These are phyloP conservation scores for Nannizzia gypsea DNA, from an alignment of 2,329 filamentous ascomycete genomes.

Conservation along the genomic window DNA sequence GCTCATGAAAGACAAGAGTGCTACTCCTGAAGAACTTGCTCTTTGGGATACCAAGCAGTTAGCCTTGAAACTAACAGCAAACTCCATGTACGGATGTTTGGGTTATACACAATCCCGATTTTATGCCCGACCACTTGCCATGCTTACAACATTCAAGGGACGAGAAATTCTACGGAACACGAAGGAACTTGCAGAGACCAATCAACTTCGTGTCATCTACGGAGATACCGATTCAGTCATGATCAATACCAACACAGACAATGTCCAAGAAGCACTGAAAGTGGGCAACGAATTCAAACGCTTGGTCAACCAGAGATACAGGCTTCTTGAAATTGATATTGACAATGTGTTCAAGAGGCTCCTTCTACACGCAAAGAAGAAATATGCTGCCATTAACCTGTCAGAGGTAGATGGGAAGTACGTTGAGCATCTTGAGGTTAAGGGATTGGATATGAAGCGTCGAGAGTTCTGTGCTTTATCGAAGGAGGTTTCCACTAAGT, in stretches of 20 bases:
- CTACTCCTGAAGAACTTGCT: constrained; percentile 72
- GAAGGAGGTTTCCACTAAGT: constrained; percentile 81
- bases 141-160: constrained; percentile 93
- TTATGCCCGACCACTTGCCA: constrained; percentile 86
- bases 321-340: constrained; percentile 89
- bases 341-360: constrained; percentile 94
- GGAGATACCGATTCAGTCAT: constrained; percentile 99
- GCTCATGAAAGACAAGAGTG: constrained; percentile 87
- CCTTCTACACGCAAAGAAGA: constrained; percentile 94
- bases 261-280: constrained; percentile 76
- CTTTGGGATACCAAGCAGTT: constrained; percentile 98
- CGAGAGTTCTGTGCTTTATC: constrained; percentile 93
- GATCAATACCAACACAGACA: constrained; percentile 98
- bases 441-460: constrained; percentile 94
- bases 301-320: constrained; percentile 87
- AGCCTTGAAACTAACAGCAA: constrained; percentile 91
- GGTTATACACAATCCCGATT: constrained; percentile 96
- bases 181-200: constrained; percentile 87
- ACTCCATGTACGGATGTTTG: constrained; percentile 98
- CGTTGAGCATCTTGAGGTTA: constrained; percentile 91
- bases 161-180: constrained; percentile 94
- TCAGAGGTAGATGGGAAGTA: constrained; percentile 81
- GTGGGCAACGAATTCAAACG: constrained; percentile 92
- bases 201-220: constrained; percentile 88
- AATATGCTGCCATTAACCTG: constrained; percentile 94